Evolutionary conservation across 2,329 filamentous ascomycete genomes (phyloP), one percentile per base, ranked within the genome.

Genomic region (Aspergillus proliferans): DNA sequence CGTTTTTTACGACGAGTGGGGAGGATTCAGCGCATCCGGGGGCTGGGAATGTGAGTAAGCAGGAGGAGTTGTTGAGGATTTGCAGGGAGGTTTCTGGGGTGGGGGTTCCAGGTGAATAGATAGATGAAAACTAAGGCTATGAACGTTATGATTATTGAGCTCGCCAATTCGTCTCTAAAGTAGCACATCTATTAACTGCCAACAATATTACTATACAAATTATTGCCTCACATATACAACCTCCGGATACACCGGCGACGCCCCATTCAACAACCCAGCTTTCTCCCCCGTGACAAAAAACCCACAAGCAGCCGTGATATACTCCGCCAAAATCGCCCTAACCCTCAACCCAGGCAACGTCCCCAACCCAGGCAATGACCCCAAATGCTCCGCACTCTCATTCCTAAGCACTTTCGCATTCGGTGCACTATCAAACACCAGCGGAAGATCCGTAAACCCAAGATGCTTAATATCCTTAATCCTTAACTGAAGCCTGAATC

Each of bases 21-120:
- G 54, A 52, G 22, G 55, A 57, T 42, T 49, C 55, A 7, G 39
- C 58, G 7, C 55, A 65, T 49, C 51, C 57, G 8, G 62, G 58
- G 4, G 61, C 62, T 38, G 54, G 47, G 6, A 57, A 60, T 53
- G 58, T 62, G 30, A 49, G 28, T 4, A 63, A 62, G 47, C 61
- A 65, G 50, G 61, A 64, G 50, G 58, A 64, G 46, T 38, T 65
- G 28, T 48, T 65, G 51, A 50, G 47, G 15, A 53, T 61, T 49
- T 62, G 60, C 43, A 47, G 51, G 43, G 53, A 60, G 40, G 59
- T 62, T 12, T 63, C 61, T 10, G 58, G 58, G 14, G 54, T 60
- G 18, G 33, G 46, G 8, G 26, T 50, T 41, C 48, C 48, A 15
- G 47, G 24, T 4, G 38, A 46, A 19, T 49, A 41, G 30, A 46